phyloP scores from a whole-genome alignment of 2,329 filamentous ascomycete genomes.

The Aspergillus sclerotialis region DNA sequence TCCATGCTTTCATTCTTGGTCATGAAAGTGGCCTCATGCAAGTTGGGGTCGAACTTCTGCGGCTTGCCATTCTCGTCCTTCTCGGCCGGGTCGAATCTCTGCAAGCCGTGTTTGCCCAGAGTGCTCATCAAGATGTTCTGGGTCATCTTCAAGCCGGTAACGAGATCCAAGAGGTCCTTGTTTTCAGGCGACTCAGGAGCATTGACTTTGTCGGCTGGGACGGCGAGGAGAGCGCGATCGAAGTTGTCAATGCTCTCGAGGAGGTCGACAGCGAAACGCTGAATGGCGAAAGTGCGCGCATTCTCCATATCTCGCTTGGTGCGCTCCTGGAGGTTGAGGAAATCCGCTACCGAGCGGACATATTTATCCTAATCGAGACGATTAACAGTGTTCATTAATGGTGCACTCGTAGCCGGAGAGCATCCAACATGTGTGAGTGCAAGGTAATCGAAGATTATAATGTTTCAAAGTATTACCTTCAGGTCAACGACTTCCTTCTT shows the following conservation, averaged over 20 bases:
- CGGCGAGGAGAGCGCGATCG: conserved; percentile 78
- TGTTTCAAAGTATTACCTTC: conserved; percentile 56
- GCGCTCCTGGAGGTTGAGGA: conserved; percentile 95
- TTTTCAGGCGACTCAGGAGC: conserved; percentile 47
- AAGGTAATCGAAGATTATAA: not conserved
- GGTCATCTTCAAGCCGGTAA: conserved; percentile 92
- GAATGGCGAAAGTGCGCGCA: conserved; percentile 88
- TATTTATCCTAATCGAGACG: conserved; percentile 91
- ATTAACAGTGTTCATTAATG: too few relatives aligned
- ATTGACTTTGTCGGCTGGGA: conserved; percentile 66
- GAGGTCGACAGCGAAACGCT: conserved; percentile 88
- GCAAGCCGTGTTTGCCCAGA: conserved; percentile 87
- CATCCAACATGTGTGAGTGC: too few relatives aligned
- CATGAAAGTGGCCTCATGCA: conserved; percentile 96
- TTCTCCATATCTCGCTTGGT: conserved; percentile 82
- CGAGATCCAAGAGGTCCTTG: conserved; percentile 70
- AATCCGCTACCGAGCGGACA: conserved; percentile 88
- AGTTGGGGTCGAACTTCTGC: conserved; percentile 91
- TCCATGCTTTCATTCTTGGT: conserved; percentile 80
- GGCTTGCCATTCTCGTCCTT: conserved; percentile 43
- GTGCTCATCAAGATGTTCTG: conserved; percentile 81
- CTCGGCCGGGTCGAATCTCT: conserved; percentile 69
- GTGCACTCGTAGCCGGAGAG: too few relatives aligned
- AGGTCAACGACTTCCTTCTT: conserved; percentile 69
- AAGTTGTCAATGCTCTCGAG: conserved; percentile 96